phyloP scores from a whole-genome alignment of 1,284 basidiomycete species.

The Moesziomyces antarcticus region DNA sequence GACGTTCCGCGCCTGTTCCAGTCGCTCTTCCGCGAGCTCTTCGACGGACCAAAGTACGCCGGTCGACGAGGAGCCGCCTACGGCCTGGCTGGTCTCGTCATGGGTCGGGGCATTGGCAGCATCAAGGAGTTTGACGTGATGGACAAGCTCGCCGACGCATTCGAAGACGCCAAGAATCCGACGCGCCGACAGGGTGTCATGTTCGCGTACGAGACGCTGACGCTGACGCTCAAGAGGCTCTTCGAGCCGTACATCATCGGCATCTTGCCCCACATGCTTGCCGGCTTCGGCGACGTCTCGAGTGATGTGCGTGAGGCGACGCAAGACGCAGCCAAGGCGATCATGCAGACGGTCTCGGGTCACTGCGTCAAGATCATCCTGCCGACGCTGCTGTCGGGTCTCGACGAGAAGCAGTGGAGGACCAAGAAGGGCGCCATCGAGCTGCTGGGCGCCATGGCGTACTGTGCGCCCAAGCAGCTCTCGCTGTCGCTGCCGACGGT shows the following conservation, averaged over 20 bases:
- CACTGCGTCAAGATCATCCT: conserved; percentile 86
- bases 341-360: conserved; percentile 85
- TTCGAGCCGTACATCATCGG: conserved; percentile 94
- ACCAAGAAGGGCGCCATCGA: conserved; percentile 99
- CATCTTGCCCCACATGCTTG: conserved; percentile 85
- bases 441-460: conserved; percentile 98
- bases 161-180: conserved; percentile 89
- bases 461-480: conserved; percentile 94
- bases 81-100: conserved; percentile 90
- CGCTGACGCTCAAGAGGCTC: conserved; percentile 83
- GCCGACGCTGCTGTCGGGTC: conserved; percentile 86
- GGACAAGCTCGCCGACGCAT: conserved; percentile 77
- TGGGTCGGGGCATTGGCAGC: conserved; percentile 85
- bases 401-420: conserved; percentile 99
- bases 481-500: conserved; percentile 95
- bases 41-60: conserved; percentile 79
- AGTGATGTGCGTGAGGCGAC: conserved; percentile 94
- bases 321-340: conserved; percentile 88
- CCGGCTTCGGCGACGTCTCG: conserved; percentile 88
- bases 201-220: conserved; percentile 89
- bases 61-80: conserved; percentile 93
- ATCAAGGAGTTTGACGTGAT: conserved; percentile 88
- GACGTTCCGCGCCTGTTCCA: conserved; percentile 73
- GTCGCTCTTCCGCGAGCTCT: conserved; percentile 76
- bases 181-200: conserved; percentile 92